Conservation (phyloP, 495 filamentous ascomycete genomes). For the Penicillium pancosmium region DNA sequence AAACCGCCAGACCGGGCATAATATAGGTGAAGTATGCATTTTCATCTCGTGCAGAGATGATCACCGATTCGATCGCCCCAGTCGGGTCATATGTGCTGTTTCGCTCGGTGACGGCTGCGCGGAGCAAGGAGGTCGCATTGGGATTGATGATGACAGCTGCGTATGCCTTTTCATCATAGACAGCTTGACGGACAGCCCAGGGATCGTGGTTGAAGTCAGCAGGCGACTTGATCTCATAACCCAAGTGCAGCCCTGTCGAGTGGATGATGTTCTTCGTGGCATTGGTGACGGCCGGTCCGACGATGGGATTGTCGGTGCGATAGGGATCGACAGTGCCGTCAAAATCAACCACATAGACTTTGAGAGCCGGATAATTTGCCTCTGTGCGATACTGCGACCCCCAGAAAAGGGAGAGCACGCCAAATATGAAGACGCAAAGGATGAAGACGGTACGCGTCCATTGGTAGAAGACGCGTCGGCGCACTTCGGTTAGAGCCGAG, state of each 20-base stretch:
- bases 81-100: conserved; percentile 67
- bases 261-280: conserved; percentile 39
- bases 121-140: conserved; percentile 65
- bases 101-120: conserved; percentile 54
- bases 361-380: conserved; percentile 48
- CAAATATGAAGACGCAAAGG: conserved; percentile 56
- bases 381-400: conserved; percentile 55
- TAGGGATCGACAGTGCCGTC: conserved; percentile 61
- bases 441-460: conserved; percentile 51
- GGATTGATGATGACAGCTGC: conserved; percentile 67
- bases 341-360: conserved; percentile 67
- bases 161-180: conserved; percentile 66
- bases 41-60: conserved; percentile 61
- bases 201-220: conserved; percentile 61
- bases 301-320: conserved; percentile 44
- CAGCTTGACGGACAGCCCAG: conserved; percentile 57
- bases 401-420: conserved; percentile 64
- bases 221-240: conserved; percentile 53
- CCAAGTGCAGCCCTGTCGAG: conserved; percentile 39
- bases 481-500: conserved; percentile 46
- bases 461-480: conserved; percentile 45
- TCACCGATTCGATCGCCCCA: conserved; percentile 62
- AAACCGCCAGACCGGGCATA: conserved; percentile 46
- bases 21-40: conserved; percentile 57
- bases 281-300: conserved; percentile 59